A percentile compares a stretch with the other conserved stretches of the same genome.
Evolutionary conservation across 176 grass and related monocot species (phyloP).

Genomic region (Echinochloa phyllopogon): DNA sequence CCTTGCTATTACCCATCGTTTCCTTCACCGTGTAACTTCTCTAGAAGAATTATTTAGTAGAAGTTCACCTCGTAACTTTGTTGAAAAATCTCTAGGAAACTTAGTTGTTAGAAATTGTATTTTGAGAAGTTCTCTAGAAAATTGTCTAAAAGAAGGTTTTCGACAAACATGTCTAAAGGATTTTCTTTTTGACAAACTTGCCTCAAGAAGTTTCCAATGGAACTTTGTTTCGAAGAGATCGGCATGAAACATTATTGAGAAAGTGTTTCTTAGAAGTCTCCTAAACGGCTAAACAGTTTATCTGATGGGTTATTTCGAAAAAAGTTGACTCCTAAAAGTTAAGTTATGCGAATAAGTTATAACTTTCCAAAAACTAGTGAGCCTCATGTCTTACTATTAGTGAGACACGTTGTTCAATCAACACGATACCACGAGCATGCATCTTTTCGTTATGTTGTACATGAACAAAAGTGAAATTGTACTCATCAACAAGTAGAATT

Average conservation of each 20-base stretch:
- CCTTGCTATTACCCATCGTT: not conserved
- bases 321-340: not conserved
- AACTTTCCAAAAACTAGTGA: too few species aligned
- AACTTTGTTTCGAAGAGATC: not conserved
- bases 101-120: not conserved
- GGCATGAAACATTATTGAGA: not conserved
- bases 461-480: too few species aligned
- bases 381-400: too few species aligned
- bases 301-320: too few species aligned
- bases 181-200: not conserved
- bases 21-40: not conserved
- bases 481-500: too few species aligned
- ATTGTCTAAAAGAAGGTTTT: too few species aligned
- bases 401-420: too few species aligned
- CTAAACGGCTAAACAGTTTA: too few species aligned
- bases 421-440: too few species aligned
- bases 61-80: not conserved
- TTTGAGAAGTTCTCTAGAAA: not conserved
- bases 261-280: not conserved
- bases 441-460: too few species aligned
- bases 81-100: not conserved
- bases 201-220: not conserved
- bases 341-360: not conserved
- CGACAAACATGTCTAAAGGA: not conserved
- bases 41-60: not conserved